These are phyloP conservation scores for Penicillium simplicissimum DNA, from an alignment of 495 filamentous ascomycete genomes.

Conservation along the genomic window DNA sequence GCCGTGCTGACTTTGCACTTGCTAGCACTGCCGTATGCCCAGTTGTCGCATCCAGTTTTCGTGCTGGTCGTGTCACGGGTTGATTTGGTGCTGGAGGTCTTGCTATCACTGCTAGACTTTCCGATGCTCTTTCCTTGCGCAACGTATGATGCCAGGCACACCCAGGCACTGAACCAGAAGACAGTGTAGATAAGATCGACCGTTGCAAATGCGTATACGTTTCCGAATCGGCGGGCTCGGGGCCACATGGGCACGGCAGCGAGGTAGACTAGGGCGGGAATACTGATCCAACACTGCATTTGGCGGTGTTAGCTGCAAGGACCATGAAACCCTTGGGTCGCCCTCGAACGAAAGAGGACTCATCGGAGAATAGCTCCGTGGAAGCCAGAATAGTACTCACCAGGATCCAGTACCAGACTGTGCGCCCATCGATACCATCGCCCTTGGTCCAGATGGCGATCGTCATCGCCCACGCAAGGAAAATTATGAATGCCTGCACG, in stretches of 20 bases:
- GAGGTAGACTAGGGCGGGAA: slow-evolving; percentile 82
- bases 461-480: slow-evolving; percentile 71
- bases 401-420: slow-evolving; percentile 75
- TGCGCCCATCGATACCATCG: slow-evolving; percentile 64
- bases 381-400: slow-evolving; percentile 55
- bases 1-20: slow-evolving; percentile 76
- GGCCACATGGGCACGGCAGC: slow-evolving; percentile 80
- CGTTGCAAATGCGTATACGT: slow-evolving; percentile 77
- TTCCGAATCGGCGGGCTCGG: slow-evolving; percentile 74
- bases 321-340: neutral
- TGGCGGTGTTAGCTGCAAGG: slow-evolving; percentile 18
- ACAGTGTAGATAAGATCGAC: slow-evolving; percentile 73
- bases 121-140: slow-evolving; percentile 49
- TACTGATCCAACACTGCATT: slow-evolving; percentile 76
- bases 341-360: neutral
- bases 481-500: slow-evolving; percentile 63
- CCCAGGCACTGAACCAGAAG: slow-evolving; percentile 84
- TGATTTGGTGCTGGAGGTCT: slow-evolving; percentile 16
- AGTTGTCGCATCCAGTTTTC: slow-evolving; percentile 49
- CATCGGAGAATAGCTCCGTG: too few species aligned
- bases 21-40: slow-evolving; percentile 52
- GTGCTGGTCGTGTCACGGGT: slow-evolving; percentile 21
- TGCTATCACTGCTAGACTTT: slow-evolving; percentile 17
- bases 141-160: slow-evolving; percentile 72
- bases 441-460: slow-evolving; percentile 70